Evolutionary conservation across 2,329 filamentous ascomycete genomes (phyloP), one percentile per base, ranked within the genome.

Genomic region (Boeremia lycopersici): DNA sequence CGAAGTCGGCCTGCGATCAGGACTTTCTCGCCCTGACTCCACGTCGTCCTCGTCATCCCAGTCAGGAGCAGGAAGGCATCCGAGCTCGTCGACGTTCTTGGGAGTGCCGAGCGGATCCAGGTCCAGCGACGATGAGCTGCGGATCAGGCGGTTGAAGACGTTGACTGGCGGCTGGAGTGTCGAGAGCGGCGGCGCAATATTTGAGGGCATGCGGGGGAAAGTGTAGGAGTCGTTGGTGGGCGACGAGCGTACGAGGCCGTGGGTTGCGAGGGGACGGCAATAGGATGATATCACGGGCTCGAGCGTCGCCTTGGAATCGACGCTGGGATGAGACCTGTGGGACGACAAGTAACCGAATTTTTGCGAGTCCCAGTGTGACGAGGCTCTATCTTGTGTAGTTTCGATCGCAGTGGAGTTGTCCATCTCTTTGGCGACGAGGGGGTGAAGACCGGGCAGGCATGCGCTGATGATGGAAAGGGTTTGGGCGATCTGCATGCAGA

Each of bases 381-480:
- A 13, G 7, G 2, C 10, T 10, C 28, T 4, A 12, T 42, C 13
- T 0, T 15, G 30, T 31, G 26, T 17, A 12, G 34, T 17, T n/a
- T 45, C 33, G 10, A 30, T n/a, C 1, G 48, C 52, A 13, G 51
- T 31, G 1, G 34, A 33, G n/a, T 38, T 25, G 43, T n/a, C n/a
- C 33, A 46, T 38, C n/a, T 61, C 53, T 9, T 56, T 57, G 15
- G 61, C 35, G 3, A 49, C 25, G 4, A 54, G 52, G 1, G 52
- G 52, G 6, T 64, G 11, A 23, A 71, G 52, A 15, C 56, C 63
- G 12, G 67, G 68, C 3, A 71, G 49, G 33, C 65, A 69, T 19
- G 69, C 68, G 29, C 63, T 68, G 34, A 70, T 67, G 51, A 72
- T 45, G 34, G 67, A 65, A 10, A 72, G 62, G 6, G 69, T 66